Evolutionary conservation across 2,329 filamentous ascomycete genomes (phyloP), one percentile per base, ranked within the genome.

Genomic region (Colletotrichum sidae): DNA sequence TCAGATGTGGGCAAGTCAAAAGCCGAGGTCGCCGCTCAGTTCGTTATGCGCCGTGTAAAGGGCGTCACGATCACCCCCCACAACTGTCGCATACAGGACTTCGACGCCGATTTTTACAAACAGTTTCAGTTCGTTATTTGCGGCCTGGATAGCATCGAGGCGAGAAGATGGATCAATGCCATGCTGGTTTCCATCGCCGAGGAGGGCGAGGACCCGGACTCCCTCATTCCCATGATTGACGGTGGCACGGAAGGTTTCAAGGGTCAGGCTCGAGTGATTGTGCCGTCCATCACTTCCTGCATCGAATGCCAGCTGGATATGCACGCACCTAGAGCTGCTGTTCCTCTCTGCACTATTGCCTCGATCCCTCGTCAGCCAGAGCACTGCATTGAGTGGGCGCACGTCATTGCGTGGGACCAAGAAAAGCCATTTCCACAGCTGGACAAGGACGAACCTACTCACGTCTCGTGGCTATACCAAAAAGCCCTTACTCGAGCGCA

Each of bases 241-340:
- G 96, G 96, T 59, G 96, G 96, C 68, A 99, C 96, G 12, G 96
- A 99, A 83, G 94, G 95, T 54, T 98, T 99, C 88, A 99, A 98
- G 80, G 96, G 96, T 55, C 96, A 99, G 76, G 91, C 94, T 1
- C 88, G 95, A 73, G 95, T 99, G 65, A 92, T 99, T 65, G 83
- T 98, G 25, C 96, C 96, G 0, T 94, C 93, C 5, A 87, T 99
- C 73, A 96, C 94, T 15, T 97, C 94, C 25, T 99, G 96, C 76
- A 96, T 99, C 73, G 96, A 99, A 81, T 99, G 96, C 75, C 96
- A 99, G 75, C 88, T 99, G 35, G 96, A 98, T 76, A 97, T 99
- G 92, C 94, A 98, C 77, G 95, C 96, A 1, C 96, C 96, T n/a
- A 88, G 95, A 57, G 92, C 94, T n/a, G 94, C 96, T 12, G 95